A percentile compares a stretch with the other conserved stretches of the same genome.
These are phyloP conservation scores for Candida boleticola DNA, from an alignment of 805 yeast genomes.

Conservation along the genomic window DNA sequence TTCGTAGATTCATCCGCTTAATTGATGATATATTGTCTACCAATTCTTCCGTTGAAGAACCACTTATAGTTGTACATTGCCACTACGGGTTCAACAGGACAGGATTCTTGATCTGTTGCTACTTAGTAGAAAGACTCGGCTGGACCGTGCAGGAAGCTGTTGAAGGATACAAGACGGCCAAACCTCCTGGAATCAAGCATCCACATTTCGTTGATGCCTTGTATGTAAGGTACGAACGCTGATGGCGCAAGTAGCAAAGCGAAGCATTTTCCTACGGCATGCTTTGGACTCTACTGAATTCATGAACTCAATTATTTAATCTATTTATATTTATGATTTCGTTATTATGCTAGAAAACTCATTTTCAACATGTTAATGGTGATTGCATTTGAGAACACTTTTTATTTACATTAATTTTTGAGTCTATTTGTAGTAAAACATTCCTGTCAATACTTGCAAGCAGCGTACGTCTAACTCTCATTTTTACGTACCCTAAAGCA, in stretches of 20 bases:
- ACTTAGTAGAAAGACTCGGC: constrained; percentile 57
- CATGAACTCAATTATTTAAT: too few relatives aligned
- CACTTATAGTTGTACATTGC: constrained; percentile 66
- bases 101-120: constrained; percentile 70
- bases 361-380: too few relatives aligned
- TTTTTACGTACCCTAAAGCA: too few relatives aligned
- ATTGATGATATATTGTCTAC: constrained; percentile 44
- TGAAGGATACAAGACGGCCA: constrained; percentile 52
- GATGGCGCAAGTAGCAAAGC: not conserved
- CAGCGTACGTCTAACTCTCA: too few relatives aligned
- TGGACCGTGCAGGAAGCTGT: constrained; percentile 65
- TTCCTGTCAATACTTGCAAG: too few relatives aligned
- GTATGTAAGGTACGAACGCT: constrained; percentile 56
- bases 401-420: too few relatives aligned
- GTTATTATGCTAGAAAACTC: too few relatives aligned
- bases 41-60: constrained; percentile 20
- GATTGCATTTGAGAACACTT: too few relatives aligned
- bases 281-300: too few relatives aligned
- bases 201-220: constrained; percentile 74
- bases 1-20: constrained; percentile 52
- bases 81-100: constrained; percentile 82
- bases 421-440: too few relatives aligned
- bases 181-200: constrained; percentile 74
- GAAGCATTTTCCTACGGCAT: too few relatives aligned
- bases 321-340: too few relatives aligned